A percentile compares a stretch with the other conserved stretches of the same genome.
Evolutionary conservation across 371 early-diverging fungal genomes (phyloP).

Genomic region (Astathelohania contejeani): DNA sequence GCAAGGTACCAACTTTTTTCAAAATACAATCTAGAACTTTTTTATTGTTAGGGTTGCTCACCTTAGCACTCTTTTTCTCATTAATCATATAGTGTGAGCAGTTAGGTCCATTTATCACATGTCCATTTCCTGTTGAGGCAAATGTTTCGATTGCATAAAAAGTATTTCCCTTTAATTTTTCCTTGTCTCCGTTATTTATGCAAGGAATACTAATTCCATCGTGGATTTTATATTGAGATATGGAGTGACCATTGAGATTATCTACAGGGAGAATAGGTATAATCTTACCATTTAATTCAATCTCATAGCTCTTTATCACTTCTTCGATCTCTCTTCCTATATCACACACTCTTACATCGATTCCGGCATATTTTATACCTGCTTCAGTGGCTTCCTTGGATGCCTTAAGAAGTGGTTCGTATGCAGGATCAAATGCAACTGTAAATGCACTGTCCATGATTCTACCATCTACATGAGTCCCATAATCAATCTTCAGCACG

Average conservation of each 20-base stretch:
- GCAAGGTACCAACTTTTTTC: constrained; percentile 78
- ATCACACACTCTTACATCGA: constrained; percentile 82
- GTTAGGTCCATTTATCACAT: constrained; percentile 72
- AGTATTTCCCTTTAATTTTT: constrained; percentile 87
- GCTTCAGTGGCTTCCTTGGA: constrained; percentile 89
- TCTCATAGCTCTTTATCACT: constrained; percentile 89
- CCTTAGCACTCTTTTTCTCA: constrained; percentile 8
- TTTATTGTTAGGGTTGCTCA: constrained; percentile 60
- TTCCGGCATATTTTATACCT: constrained; percentile 79
- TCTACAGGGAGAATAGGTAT: constrained; percentile 71
- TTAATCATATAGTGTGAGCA: constrained; percentile 77
- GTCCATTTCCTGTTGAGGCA: constrained; percentile 85
- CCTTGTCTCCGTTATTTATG: constrained; percentile 68
- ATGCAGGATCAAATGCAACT: constrained; percentile 74
- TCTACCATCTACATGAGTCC: constrained; percentile 81
- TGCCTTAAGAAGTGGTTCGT: constrained; percentile 68
- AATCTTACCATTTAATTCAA: constrained; percentile 75
- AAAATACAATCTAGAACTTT: constrained; percentile 67
- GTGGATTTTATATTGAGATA: constrained; percentile 81
- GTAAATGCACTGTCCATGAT: constrained; percentile 97
- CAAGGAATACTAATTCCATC: constrained; percentile 89
- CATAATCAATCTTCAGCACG: constrained; percentile 96
- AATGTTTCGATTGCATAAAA: constrained; percentile 96
- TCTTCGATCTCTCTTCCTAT: constrained; percentile 93
- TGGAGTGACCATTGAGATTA: constrained; percentile 92